Evolutionary conservation across 2,329 filamentous ascomycete genomes (phyloP).

Genomic region (Botrytis fabae): DNA sequence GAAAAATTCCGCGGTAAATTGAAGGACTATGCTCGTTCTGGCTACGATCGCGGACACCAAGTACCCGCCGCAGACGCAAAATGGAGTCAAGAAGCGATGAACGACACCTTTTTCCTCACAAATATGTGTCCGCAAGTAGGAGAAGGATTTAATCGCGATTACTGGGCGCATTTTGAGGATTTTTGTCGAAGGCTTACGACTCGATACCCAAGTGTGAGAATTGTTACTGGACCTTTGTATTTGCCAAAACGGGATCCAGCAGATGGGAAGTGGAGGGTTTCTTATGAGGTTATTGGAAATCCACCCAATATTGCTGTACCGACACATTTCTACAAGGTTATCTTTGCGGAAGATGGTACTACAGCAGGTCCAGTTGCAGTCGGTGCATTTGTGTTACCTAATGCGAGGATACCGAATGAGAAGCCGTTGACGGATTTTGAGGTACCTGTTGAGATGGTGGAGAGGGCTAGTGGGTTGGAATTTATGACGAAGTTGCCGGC

Average conservation of each 20-base stretch:
- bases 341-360: conserved; percentile 85
- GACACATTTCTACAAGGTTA: conserved; percentile 99
- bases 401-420: conserved; percentile 81
- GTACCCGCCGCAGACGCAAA: conserved; percentile 95
- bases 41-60: conserved; percentile 95
- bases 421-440: conserved; percentile 91
- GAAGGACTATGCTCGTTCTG: conserved; percentile 91
- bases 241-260: conserved; percentile 76
- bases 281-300: conserved; percentile 91
- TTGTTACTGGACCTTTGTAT: conserved; percentile 93
- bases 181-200: conserved; percentile 84
- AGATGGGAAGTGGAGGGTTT: conserved; percentile 94
- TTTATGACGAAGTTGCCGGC: conserved; percentile 80
- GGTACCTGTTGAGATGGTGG: conserved; percentile 88
- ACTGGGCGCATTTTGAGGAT: conserved; percentile 98
- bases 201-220: conserved; percentile 80
- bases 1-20: conserved; percentile 85
- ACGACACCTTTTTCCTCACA: conserved; percentile 86
- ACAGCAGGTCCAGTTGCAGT: conserved; percentile 75
- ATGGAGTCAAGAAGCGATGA: conserved; percentile 92
- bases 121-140: conserved; percentile 99
- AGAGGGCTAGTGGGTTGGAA: conserved; percentile 87
- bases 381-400: conserved; percentile 93
- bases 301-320: conserved; percentile 94
- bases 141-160: conserved; percentile 97